Percentiles rank a stretch among this genome's conserved stretches.
phyloP scores from a whole-genome alignment of 2,329 filamentous ascomycete genomes.

The Phyllosticta ampelicida region DNA sequence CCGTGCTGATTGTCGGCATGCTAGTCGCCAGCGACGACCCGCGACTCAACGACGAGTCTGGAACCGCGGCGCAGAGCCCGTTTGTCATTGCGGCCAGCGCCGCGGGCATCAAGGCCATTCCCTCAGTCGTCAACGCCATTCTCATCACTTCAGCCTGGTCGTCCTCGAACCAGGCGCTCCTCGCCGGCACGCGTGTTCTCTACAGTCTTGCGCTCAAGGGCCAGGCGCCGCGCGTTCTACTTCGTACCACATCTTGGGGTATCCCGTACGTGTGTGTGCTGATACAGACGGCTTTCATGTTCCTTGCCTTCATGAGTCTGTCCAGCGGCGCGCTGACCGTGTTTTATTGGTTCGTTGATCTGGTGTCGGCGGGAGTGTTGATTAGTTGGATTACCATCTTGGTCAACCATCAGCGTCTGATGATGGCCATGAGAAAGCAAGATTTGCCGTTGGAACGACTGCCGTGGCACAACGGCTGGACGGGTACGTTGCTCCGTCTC shows the following conservation, averaged over 20 bases:
- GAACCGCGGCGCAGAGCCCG: slow-evolving; percentile 51
- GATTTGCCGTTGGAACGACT: slow-evolving; percentile 32
- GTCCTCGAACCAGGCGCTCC: slow-evolving; percentile 45
- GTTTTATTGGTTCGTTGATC: slow-evolving; percentile 53
- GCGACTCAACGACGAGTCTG: slow-evolving; percentile 39
- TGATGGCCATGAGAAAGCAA: slow-evolving; percentile 36
- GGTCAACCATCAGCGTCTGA: slow-evolving; percentile 38
- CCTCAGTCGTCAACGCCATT: slow-evolving; percentile 48
- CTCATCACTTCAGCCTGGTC: slow-evolving; percentile 45
- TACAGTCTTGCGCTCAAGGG: slow-evolving; percentile 45
- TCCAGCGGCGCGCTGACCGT: slow-evolving; percentile 52
- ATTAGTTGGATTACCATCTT: slow-evolving; percentile 41
- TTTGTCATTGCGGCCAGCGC: slow-evolving; percentile 54
- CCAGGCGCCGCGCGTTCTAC: slow-evolving; percentile 43
- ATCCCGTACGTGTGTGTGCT: slow-evolving; percentile 65
- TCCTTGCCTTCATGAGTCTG: slow-evolving; percentile 65
- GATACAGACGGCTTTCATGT: slow-evolving; percentile 54
- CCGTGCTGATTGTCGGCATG: slow-evolving; percentile 65
- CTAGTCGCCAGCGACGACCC: slow-evolving; percentile 54
- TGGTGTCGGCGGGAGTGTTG: slow-evolving; percentile 52
- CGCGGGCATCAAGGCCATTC: slow-evolving; percentile 42
- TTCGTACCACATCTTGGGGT: slow-evolving; percentile 49
- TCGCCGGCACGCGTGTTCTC: slow-evolving; percentile 42
- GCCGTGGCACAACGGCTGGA: slow-evolving; percentile 28
- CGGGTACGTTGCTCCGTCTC: slow-evolving; percentile 60